These are phyloP conservation scores for Camelina hispida DNA, from an alignment of 345 rosid genomes.

Conservation along the genomic window DNA sequence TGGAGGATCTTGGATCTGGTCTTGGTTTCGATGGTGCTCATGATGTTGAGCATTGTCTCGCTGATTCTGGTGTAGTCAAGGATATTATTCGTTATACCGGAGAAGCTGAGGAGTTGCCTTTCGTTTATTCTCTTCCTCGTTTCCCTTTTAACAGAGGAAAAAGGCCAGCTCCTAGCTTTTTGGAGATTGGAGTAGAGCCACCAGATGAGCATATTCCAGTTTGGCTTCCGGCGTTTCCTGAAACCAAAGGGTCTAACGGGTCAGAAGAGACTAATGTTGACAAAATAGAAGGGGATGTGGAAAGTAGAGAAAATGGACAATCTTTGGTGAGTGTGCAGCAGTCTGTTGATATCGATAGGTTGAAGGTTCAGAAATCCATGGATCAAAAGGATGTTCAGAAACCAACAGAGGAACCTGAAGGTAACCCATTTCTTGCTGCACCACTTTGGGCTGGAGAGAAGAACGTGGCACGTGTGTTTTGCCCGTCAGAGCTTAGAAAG, in stretches of 20 bases:
- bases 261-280: conserved; percentile 38
- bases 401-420: conserved; percentile 46
- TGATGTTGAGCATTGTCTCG: conserved; percentile 64
- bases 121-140: conserved; percentile 63
- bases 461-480: conserved; percentile 54
- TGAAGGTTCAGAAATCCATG: conserved; percentile 51
- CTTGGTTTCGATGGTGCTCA: conserved; percentile 75
- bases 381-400: conserved; percentile 47
- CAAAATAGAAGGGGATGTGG: conserved; percentile 45
- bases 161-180: conserved; percentile 57
- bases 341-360: conserved; percentile 50
- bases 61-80: conserved; percentile 63
- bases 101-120: conserved; percentile 60
- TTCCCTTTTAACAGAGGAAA: conserved; percentile 67
- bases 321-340: conserved; percentile 53
- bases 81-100: conserved; percentile 69
- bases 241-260: conserved; percentile 49
- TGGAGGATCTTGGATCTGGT: conserved; percentile 68
- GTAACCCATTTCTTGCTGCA: conserved; percentile 75
- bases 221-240: conserved; percentile 89
- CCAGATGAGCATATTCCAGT: conserved; percentile 73
- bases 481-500: conserved; percentile 53
- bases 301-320: conserved; percentile 43
- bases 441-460: conserved; percentile 73
- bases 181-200: conserved; percentile 65